Conservation (phyloP, 1,284 basidiomycete genomes). For the Schizopora paradoxa region DNA sequence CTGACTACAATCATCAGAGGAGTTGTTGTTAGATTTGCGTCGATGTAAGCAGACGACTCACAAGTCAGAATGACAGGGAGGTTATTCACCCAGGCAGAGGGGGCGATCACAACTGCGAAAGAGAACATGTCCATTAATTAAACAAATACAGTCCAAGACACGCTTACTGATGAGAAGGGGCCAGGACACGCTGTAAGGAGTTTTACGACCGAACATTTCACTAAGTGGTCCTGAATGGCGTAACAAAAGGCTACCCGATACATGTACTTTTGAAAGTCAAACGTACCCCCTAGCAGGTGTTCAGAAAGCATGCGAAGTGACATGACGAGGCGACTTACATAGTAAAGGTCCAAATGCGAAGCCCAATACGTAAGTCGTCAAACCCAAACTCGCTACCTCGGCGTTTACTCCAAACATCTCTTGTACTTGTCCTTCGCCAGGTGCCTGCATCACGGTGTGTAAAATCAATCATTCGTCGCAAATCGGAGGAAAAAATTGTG, state of each 20-base stretch:
- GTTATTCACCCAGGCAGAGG: conserved; percentile 19
- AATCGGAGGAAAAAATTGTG: neutral
- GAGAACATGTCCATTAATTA: neutral
- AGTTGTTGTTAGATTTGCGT: neutral
- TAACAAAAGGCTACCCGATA: neutral
- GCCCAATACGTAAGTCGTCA: conserved; percentile 24
- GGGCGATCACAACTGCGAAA: conserved; percentile 9
- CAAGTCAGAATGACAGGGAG: conserved; percentile 18
- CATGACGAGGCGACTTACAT: conserved; percentile 18
- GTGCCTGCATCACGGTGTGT: conserved; percentile 16
- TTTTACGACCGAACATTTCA: conserved; percentile 22
- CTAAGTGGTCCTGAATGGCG: conserved; percentile 21
- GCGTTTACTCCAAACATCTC: conserved; percentile 19
- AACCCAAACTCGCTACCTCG: conserved; percentile 20
- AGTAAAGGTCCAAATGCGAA: conserved; percentile 23
- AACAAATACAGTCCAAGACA: neutral
- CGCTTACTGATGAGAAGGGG: conserved; percentile 20
- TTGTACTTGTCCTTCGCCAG: conserved; percentile 21
- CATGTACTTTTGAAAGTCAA: too few species aligned
- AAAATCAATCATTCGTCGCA: neutral
- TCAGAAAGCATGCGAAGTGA: neutral
- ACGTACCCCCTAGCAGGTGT: conserved; percentile 23
- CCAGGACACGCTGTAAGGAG: conserved; percentile 22
- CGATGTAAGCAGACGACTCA: neutral
- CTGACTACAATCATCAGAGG: conserved; percentile 10